Evolutionary conservation across 176 grass and related monocot species (phyloP), one percentile per base, ranked within the genome.

Genomic region (Ampelocalamus luodianensis): DNA sequence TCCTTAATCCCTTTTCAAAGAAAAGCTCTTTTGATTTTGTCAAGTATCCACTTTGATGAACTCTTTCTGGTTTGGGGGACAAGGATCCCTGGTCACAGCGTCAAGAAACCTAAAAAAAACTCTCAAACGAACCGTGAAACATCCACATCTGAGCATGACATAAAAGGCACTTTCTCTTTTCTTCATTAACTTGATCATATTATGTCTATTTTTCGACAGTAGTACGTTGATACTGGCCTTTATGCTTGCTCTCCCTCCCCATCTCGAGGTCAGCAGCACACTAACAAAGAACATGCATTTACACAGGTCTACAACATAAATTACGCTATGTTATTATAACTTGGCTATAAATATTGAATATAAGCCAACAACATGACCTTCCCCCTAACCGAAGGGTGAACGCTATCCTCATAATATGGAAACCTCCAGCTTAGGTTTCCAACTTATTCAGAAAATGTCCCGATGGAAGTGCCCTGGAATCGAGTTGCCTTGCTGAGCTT

Each of bases 401-500:
- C 38, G 6, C 34, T 76, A 67, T 69, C 53, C 27, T 69, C 39
- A 70, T 77, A 53, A 51, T 64, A 71, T 53, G 64, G 53, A 83
- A 84, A 48, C 66, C 45, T 72, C 50, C 39, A 26, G 10, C 65
- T 70, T 42, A 45, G 68, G 60, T 48, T 69, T 75, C 72, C 12
- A 18, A 5, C 38, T 82, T 74, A 73, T 79, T 83, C 65, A 95
- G 84, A 92, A 95, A 71, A 93, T 82, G 83, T 95, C 83, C 16
- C 79, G 86, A 54, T 91, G 76, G 62, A 91, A 93, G 66, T 74
- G 86, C 18, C 93, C 88, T 32, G 88, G 86, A 54, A 93, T 89
- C 3, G 88, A 85, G 81, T 11, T 92, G 43, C 71, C 79, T 74
- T 95, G 93, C 58, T 91, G 88, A 43, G 93, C 84, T 74, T 93